Percentiles rank a stretch among this genome's conserved stretches.
Conservation (phyloP, 352 stramenopile genomes). For the Globisporangium apiculatum region DNA sequence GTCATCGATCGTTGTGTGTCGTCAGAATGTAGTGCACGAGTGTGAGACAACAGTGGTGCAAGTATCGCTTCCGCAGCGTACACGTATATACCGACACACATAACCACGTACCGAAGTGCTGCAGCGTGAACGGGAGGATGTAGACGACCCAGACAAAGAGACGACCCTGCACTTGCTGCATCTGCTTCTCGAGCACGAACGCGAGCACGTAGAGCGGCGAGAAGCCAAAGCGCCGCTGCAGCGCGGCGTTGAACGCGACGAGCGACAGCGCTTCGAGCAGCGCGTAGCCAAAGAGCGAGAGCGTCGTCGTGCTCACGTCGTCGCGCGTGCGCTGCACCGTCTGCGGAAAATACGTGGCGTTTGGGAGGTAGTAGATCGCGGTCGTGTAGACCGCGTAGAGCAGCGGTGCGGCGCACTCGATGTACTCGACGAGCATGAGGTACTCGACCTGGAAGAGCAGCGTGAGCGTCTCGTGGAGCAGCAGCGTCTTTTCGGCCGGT, state of each 20-base stretch:
- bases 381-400: slow-evolving; percentile 13
- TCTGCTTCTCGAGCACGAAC: slow-evolving; percentile 36
- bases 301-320: slow-evolving; percentile 3
- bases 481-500: background rate
- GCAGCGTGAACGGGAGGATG: slow-evolving; percentile 20
- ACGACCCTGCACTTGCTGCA: slow-evolving; percentile 11
- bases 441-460: slow-evolving; percentile 32
- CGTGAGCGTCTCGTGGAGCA: slow-evolving; percentile 11
- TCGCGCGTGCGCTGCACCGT: slow-evolving; percentile 6
- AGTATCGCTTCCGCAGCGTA: background rate
- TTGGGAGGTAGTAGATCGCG: slow-evolving; percentile 20
- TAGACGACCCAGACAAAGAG: slow-evolving; percentile 24
- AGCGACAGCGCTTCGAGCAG: slow-evolving; percentile 21
- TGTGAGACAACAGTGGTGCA: background rate
- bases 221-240: slow-evolving; percentile 17
- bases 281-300: slow-evolving; percentile 15
- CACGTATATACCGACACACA: background rate
- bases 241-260: slow-evolving; percentile 4
- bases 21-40: too few relatives aligned
- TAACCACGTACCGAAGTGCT: slow-evolving; percentile 18
- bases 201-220: slow-evolving; percentile 22
- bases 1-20: background rate
- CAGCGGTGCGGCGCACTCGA: slow-evolving; percentile 12
- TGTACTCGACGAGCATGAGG: slow-evolving; percentile 24
- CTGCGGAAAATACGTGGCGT: slow-evolving; percentile 15